Evolutionary conservation across 75 land plant genomes (phyloP).

Genomic region (Cunninghamia lanceolata): DNA sequence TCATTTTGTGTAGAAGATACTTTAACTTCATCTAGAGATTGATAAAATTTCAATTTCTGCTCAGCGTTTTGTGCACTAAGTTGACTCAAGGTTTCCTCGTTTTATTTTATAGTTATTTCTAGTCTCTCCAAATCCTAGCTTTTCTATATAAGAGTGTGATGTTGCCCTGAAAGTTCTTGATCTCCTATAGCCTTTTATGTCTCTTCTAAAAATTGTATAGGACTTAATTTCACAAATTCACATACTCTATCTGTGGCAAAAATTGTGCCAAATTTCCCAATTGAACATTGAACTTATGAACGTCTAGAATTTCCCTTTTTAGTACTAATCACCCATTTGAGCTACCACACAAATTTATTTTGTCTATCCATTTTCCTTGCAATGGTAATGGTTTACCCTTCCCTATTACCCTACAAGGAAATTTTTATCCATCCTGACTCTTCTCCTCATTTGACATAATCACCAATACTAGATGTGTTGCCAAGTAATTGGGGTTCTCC

Average conservation of each 20-base stretch:
- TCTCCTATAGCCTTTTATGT: constrained; percentile 97
- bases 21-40: no score
- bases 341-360: no score
- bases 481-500: constrained; percentile 96
- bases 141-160: constrained; percentile 60
- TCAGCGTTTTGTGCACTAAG: constrained; percentile 73
- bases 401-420: constrained; percentile 45
- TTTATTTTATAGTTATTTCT: constrained; percentile 59
- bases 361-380: no score
- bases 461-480: constrained; percentile 78
- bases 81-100: constrained; percentile 48
- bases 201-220: constrained; percentile 84
- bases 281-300: no score
- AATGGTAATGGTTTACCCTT: constrained; percentile 16
- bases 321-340: no score
- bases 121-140: constrained; percentile 57
- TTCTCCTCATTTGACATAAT: constrained; percentile 94
- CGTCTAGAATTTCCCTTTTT: no score
- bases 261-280: constrained; percentile 36
- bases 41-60: no score
- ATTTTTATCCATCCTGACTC: constrained; percentile 74
- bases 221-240: constrained; percentile 93
- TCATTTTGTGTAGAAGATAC: no score
- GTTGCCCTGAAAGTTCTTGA: constrained; percentile 76
- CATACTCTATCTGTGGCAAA: constrained; percentile 92